Base-by-base conservation (phyloP, 352 stramenopile genomes). In the Globisporangium splendens region DNA sequence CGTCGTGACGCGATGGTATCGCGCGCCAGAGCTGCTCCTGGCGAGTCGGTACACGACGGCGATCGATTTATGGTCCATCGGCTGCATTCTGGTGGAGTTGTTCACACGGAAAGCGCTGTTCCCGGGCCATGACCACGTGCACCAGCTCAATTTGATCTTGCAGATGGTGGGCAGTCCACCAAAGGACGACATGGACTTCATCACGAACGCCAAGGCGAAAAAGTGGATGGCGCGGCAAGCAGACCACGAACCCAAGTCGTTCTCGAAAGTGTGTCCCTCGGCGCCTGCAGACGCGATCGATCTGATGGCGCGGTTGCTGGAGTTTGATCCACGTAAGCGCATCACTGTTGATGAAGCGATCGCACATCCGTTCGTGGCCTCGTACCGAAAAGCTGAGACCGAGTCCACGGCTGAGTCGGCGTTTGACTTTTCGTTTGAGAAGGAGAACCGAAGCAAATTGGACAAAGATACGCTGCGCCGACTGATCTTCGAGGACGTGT, bases 1-100 rank as follows among this genome's bases (percentile, higher is more conserved):
- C 56, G 91, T 98, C 2, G 92, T 98, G 4, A 98, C 93, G 21
- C 82, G 93, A 12, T 98, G 93, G 93, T 98, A 98, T 62, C 79
- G 91, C n/a, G 86, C 92, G 12, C 93, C 92, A 13, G 93, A 98
- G 65, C 80, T 98, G 31, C 68, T 97, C 77, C 73, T 99, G 17
- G 93, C 91, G 7, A 96, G 96, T 68, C 81, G 97, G 41, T 99
- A 99, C 72, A 90, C 89, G 28, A 92, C 96, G 39, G 78, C 89
- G 10, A 96, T 99, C 58, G 96, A 99, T 68, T 68, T 98, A 10
- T 99, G 95, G 95, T 91, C 84, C 56, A 92, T 99, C 8, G 98
- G 97, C 6, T 99, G 98, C 71, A 99, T 99, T 61, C 89, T 99
- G 57, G 97, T 93, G 12, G 98, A 99, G 72, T 91, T 99, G 63